Evolutionary conservation across 2,329 filamentous ascomycete genomes (phyloP).

Genomic region (Coleophoma crateriformis): DNA sequence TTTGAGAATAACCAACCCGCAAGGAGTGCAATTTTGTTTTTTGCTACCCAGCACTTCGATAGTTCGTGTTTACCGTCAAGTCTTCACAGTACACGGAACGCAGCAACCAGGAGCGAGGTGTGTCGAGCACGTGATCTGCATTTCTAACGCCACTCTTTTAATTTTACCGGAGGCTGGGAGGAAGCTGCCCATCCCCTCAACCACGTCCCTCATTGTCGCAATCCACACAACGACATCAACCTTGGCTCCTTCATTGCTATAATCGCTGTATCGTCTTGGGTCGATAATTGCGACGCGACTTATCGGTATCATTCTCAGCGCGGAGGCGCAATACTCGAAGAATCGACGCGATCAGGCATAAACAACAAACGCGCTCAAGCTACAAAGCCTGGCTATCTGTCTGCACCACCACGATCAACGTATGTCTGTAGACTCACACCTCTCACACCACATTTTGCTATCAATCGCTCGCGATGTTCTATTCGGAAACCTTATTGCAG

Average conservation of each 20-base stretch:
- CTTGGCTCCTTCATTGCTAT: not conserved
- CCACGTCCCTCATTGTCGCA: not conserved
- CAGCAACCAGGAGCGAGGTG: too few relatives aligned
- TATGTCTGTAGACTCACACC: too few relatives aligned
- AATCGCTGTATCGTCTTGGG: not conserved
- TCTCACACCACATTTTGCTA: not conserved
- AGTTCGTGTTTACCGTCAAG: too few relatives aligned
- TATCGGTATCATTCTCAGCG: not conserved
- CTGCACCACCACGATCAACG: not conserved
- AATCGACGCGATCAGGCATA: slow-evolving; percentile 15
- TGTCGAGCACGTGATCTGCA: too few relatives aligned
- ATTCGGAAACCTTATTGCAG: slow-evolving; percentile 89
- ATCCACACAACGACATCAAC: not conserved
- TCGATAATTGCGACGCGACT: not conserved
- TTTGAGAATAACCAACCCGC: too few relatives aligned
- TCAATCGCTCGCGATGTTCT: slow-evolving; percentile 69
- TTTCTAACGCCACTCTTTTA: not conserved
- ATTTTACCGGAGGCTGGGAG: not conserved
- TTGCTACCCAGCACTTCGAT: too few relatives aligned
- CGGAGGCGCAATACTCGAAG: not conserved
- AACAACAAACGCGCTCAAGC: slow-evolving; percentile 17
- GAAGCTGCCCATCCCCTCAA: not conserved
- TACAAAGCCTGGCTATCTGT: not conserved
- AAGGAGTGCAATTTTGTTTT: too few relatives aligned
- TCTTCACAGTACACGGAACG: too few relatives aligned